A percentile compares a stretch with the other conserved stretches of the same genome.
Conservation (phyloP, 176 grass and related monocot species). For the Oryza brachyantha region DNA sequence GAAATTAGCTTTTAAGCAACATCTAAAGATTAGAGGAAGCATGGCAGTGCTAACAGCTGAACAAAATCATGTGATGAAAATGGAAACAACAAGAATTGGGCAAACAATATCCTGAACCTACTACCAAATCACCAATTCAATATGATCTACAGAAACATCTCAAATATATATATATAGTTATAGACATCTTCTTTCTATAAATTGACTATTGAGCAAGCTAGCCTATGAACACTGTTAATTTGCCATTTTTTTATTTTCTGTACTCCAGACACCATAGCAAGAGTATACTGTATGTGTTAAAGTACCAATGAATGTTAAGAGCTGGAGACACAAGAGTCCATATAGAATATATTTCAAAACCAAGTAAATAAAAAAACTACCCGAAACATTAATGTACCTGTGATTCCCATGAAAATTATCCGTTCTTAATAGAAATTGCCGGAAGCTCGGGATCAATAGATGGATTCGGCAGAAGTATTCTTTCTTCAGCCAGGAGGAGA, state of each 20-base stretch:
- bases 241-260: background rate
- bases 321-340: background rate
- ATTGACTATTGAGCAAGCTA: constrained; percentile 2
- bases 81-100: background rate
- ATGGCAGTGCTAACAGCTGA: background rate
- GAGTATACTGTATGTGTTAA: background rate
- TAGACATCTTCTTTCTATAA: background rate
- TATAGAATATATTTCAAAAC: background rate
- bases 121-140: background rate
- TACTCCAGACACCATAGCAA: background rate
- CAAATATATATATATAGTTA: no score
- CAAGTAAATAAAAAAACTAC: no score
- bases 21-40: background rate
- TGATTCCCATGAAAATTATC: constrained; percentile 93
- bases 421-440: constrained; percentile 89
- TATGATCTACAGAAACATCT: background rate
- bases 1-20: constrained; percentile 19
- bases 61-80: constrained; percentile 11
- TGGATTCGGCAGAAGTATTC: constrained; percentile 82
- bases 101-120: background rate
- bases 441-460: constrained; percentile 67
- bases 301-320: constrained; percentile 4
- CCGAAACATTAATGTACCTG: constrained; percentile 44
- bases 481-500: constrained; percentile 77
- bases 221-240: background rate